A percentile compares a stretch with the other conserved stretches of the same genome.
Evolutionary conservation across 306 rosid genomes (phyloP).

Genomic region (Psophocarpus tetragonolobus): DNA sequence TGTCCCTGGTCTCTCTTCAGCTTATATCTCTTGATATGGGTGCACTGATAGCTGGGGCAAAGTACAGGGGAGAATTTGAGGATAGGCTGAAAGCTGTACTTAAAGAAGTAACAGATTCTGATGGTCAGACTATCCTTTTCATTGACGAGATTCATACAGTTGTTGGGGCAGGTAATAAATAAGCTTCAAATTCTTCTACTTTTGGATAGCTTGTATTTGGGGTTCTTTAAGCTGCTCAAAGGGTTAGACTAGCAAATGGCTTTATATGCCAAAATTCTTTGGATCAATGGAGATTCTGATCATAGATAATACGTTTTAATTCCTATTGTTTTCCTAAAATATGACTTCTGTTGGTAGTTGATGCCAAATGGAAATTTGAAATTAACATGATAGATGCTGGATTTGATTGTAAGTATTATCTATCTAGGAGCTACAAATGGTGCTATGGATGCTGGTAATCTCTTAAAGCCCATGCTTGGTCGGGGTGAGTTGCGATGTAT

Average conservation of each 20-base stretch:
- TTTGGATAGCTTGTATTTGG: background rate
- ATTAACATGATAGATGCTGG: constrained; percentile 1
- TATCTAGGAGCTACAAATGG: constrained; percentile 90
- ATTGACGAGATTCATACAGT: constrained; percentile 98
- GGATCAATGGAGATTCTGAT: constrained; percentile 7
- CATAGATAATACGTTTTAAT: background rate
- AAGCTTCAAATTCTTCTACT: constrained; percentile 26
- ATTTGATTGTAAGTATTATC: constrained; percentile 14
- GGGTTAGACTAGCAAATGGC: background rate
- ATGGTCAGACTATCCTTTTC: constrained; percentile 90
- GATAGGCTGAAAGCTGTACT: constrained; percentile 98
- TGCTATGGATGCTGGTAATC: constrained; percentile 99
- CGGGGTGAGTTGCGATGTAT: constrained; percentile 95
- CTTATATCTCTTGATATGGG: constrained; percentile 99
- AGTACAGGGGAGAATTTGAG: constrained; percentile 96
- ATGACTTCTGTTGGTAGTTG: background rate
- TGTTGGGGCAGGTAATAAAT: constrained; percentile 87
- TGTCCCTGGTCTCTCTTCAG: constrained; percentile 45
- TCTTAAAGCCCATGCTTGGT: constrained; percentile 99
- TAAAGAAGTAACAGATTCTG: constrained; percentile 97
- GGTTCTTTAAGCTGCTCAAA: background rate
- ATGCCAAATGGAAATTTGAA: constrained; percentile 5
- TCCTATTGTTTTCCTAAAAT: background rate
- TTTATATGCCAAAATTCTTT: background rate
- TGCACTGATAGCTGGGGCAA: constrained; percentile 95